phyloP scores from a whole-genome alignment of 768 basidiomycete genomes.

The Leccinum sublutescens region DNA sequence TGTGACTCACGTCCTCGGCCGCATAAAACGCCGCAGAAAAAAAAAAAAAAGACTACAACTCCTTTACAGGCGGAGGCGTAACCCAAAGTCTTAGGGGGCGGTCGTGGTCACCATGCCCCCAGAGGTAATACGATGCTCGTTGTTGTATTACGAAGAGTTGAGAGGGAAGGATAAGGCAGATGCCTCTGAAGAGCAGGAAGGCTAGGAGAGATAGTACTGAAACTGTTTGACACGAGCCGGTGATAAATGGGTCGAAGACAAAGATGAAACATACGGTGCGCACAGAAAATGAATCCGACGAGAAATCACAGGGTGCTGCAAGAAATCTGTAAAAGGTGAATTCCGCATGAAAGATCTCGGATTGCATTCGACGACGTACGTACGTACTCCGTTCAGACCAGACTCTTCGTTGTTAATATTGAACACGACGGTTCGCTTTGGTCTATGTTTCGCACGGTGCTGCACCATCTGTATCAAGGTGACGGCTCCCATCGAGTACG shows the following conservation, averaged over 20 bases:
- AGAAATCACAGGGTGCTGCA: too few relatives aligned
- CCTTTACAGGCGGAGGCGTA: conserved; percentile 25
- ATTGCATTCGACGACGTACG: too few relatives aligned
- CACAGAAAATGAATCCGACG: conserved; percentile 45
- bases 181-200: conserved; percentile 48
- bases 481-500: conserved; percentile 4
- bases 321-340: too few relatives aligned
- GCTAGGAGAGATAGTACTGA: conserved; percentile 39
- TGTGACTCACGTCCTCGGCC: conserved; percentile 13
- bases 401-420: too few relatives aligned
- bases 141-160: conserved; percentile 52
- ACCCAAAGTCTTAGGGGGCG: conserved; percentile 23
- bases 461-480: too few relatives aligned
- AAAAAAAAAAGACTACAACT: conserved; percentile 14
- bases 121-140: conserved; percentile 61
- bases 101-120: conserved; percentile 46
- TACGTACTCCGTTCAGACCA: too few relatives aligned
- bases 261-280: conserved; percentile 26
- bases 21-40: background rate
- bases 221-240: conserved; percentile 29
- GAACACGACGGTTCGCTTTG: too few relatives aligned
- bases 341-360: too few relatives aligned
- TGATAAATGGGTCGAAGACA: background rate
- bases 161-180: conserved; percentile 56
- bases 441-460: too few relatives aligned